A percentile compares a stretch with the other conserved stretches of the same genome.
phyloP scores from a whole-genome alignment of 108 stramenopile genomes.

The Nitzschia inconspicua region DNA sequence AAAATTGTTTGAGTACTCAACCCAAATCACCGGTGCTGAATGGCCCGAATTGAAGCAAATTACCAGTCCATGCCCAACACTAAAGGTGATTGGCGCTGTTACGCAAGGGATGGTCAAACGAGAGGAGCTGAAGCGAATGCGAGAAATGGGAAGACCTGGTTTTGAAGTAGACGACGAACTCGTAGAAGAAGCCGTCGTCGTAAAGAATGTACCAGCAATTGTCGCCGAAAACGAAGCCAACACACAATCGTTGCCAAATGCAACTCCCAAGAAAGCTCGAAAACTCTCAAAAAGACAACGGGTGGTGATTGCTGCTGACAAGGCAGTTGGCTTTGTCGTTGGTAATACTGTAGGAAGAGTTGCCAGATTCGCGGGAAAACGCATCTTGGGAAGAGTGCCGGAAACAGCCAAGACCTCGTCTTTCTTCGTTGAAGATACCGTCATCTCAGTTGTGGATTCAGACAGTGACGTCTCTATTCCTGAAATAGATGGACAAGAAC shows the following conservation, averaged over 20 bases:
- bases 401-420: conserved; percentile 73
- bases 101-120: conserved; percentile 69
- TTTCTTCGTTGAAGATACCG: conserved; percentile 50
- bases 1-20: conserved; percentile 65
- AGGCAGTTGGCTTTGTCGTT: conserved; percentile 56
- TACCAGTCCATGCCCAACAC: conserved; percentile 81
- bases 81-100: conserved; percentile 83
- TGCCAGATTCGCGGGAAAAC: conserved; percentile 45
- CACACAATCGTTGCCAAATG: not conserved
- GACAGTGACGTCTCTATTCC: not conserved
- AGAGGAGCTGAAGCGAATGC: conserved; percentile 87
- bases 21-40: conserved; percentile 78
- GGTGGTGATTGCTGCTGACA: conserved; percentile 56
- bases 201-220: conserved; percentile 7
- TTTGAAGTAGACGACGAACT: conserved; percentile 43
- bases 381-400: conserved; percentile 69
- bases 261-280: not conserved
- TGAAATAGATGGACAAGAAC: conserved; percentile 23
- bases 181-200: no score
- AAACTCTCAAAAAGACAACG: conserved; percentile 52
- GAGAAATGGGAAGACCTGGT: conserved; percentile 66
- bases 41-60: conserved; percentile 74
- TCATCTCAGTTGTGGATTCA: conserved; percentile 5
- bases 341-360: conserved; percentile 75
- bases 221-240: not conserved